Base-by-base conservation (phyloP, 2,329 filamentous ascomycete species). In the Cadophora malorum region DNA sequence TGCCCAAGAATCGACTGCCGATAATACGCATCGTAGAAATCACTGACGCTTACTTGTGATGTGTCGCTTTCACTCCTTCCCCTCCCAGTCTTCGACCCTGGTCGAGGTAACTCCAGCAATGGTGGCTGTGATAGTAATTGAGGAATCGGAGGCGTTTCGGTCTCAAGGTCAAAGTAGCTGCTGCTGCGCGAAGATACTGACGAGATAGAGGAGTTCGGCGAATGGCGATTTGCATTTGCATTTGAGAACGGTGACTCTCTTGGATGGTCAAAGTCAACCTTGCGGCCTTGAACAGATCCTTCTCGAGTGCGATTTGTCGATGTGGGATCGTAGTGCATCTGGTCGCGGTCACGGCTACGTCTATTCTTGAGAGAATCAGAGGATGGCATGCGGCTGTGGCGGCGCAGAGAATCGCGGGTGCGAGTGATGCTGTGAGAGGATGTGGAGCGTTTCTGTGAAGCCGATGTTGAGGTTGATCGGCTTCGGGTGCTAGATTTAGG, bases 231-330 rank as follows among this genome's bases (percentile, higher is more conserved):
- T 38, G 64, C 38, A 31, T 70, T 69, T 4, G 52, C 16, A 70
- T 76, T 71, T 84, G 75, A 79, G 35, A 74, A 73, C 19, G 71
- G 69, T 14, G 62, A 68, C 60, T 69, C 68, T 19, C 70, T 61
- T 19, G 72, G 69, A 38, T 70, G 64, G 33, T 72, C 70, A 56
- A 71, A 73, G 38, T 74, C 72, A 16, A 73, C 59, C 7, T 63
- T 63, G 12, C 69, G 69, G 12, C 71, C 72, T 65, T 72, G 67
- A 2, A 74, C 63, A 19, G 68, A 72, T 10, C 71, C 73, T 21
- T 65, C 63, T 8, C 72, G 61, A n/a, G 67, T 71, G 1, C 68
- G 67, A 31, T 45, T 56, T 4, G 66, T 59, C 7, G 69, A 25
- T 1, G 68, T 64, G 21, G 70, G 71, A 38, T 73, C 71, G 47